phyloP scores from a whole-genome alignment of 2,329 filamentous ascomycete genomes.

The Talaromyces sp. region DNA sequence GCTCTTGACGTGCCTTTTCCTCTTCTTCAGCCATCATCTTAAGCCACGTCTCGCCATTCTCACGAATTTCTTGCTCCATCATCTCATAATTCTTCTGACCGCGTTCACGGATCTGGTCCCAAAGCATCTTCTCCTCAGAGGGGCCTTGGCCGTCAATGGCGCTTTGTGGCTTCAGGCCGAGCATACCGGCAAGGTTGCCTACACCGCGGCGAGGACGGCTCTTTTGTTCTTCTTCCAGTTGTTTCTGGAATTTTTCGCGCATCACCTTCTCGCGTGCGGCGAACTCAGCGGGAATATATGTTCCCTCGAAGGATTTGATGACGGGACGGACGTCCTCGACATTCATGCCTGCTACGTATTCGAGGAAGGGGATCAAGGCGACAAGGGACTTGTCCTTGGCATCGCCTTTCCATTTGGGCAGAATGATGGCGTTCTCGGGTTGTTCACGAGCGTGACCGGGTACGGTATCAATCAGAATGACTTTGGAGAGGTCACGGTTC shows the following conservation, averaged over 20 bases:
- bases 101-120: conserved; percentile 87
- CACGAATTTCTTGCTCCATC: conserved; percentile 83
- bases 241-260: conserved; percentile 77
- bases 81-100: conserved; percentile 86
- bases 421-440: conserved; percentile 91
- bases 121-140: conserved; percentile 92
- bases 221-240: conserved; percentile 65
- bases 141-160: conserved; percentile 64
- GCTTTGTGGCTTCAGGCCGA: conserved; percentile 71
- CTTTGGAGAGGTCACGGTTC: conserved; percentile 92
- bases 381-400: conserved; percentile 81
- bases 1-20: conserved; percentile 85
- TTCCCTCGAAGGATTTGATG: conserved; percentile 82
- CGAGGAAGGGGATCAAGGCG: conserved; percentile 87
- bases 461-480: conserved; percentile 89
- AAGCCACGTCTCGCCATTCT: conserved; percentile 93
- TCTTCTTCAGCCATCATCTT: conserved; percentile 87
- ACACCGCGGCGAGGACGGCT: conserved; percentile 60
- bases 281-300: conserved; percentile 85
- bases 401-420: conserved; percentile 86
- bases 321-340: conserved; percentile 82
- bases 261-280: conserved; percentile 80
- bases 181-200: conserved; percentile 63
- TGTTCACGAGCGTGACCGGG: conserved; percentile 77
- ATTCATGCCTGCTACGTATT: conserved; percentile 94